A percentile compares a stretch with the other conserved stretches of the same genome.
Evolutionary conservation across 495 filamentous ascomycete species (phyloP).

Genomic region (Chaetomium tenue): DNA sequence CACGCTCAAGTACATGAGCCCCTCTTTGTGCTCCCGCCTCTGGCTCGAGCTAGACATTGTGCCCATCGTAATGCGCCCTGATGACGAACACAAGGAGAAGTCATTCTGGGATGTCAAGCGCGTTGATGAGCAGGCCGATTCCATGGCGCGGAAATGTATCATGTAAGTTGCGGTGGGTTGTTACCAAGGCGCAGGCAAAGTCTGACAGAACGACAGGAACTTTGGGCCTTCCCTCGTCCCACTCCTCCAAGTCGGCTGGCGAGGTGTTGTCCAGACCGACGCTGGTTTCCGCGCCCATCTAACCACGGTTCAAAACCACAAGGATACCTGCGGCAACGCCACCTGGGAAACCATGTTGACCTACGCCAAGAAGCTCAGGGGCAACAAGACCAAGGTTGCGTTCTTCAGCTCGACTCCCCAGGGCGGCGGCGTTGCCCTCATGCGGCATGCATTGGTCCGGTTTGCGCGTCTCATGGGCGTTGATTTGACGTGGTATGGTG

Average conservation of each 20-base stretch:
- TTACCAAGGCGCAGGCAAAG: background rate
- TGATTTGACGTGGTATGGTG: slow-evolving; percentile 71
- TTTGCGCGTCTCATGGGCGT: slow-evolving; percentile 68
- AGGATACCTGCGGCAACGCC: slow-evolving; percentile 55
- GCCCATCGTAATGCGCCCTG: slow-evolving; percentile 56
- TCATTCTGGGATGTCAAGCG: slow-evolving; percentile 55
- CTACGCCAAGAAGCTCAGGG: slow-evolving; percentile 65
- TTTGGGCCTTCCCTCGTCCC: slow-evolving; percentile 76
- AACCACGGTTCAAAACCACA: slow-evolving; percentile 61
- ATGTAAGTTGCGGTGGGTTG: slow-evolving; percentile 43
- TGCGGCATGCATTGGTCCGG: slow-evolving; percentile 80
- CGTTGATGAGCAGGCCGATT: slow-evolving; percentile 82
- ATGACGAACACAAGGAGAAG: slow-evolving; percentile 46
- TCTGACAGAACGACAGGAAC: slow-evolving; percentile 46
- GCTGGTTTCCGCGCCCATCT: slow-evolving; percentile 61
- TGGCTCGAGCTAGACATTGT: slow-evolving; percentile 80
- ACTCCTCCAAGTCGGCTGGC: slow-evolving; percentile 69
- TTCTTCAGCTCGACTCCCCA: slow-evolving; percentile 87
- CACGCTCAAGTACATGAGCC: slow-evolving; percentile 52
- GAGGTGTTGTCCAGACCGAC: slow-evolving; percentile 75
- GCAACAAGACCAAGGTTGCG: slow-evolving; percentile 66
- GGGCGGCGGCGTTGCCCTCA: slow-evolving; percentile 83
- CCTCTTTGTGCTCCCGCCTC: slow-evolving; percentile 65
- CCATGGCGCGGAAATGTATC: slow-evolving; percentile 78
- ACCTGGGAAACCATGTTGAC: slow-evolving; percentile 71